phyloP scores from a whole-genome alignment of 2,329 filamentous ascomycete genomes.

The Sclerotinia subarctica region DNA sequence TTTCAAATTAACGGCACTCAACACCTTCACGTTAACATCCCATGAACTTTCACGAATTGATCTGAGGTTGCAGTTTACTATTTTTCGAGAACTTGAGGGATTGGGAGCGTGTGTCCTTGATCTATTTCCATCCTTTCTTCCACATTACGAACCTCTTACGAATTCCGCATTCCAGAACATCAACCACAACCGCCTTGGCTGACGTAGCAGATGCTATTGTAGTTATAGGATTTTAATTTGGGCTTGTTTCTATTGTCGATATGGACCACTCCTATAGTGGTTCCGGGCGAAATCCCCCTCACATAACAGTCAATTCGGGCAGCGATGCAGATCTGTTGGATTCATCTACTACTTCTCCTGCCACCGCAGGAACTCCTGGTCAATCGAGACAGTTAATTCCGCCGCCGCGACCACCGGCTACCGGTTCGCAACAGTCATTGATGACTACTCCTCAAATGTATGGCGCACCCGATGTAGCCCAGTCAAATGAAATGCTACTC shows the following conservation, averaged over 20 bases:
- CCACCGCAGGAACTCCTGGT: slow-evolving; percentile 32
- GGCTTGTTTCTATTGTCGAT: neutral
- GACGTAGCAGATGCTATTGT: slow-evolving; percentile 13
- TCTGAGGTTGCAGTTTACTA: neutral
- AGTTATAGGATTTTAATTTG: slow-evolving; percentile 10
- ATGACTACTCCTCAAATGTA: slow-evolving; percentile 27
- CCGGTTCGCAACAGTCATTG: slow-evolving; percentile 22
- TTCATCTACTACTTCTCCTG: slow-evolving; percentile 41
- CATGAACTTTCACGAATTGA: neutral
- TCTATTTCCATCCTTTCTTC: slow-evolving; percentile 11
- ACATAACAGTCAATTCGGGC: slow-evolving; percentile 63
- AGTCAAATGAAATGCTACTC: slow-evolving; percentile 49
- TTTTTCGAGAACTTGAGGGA: neutral
- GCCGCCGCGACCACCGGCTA: slow-evolving; percentile 22
- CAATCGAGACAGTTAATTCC: slow-evolving; percentile 37
- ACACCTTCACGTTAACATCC: neutral
- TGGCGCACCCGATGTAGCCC: slow-evolving; percentile 29
- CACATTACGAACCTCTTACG: neutral
- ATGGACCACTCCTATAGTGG: slow-evolving; percentile 21
- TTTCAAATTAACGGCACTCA: neutral
- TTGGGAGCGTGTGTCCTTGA: slow-evolving; percentile 1
- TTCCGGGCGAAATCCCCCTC: slow-evolving; percentile 44
- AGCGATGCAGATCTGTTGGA: slow-evolving; percentile 46
- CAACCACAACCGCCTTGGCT: slow-evolving; percentile 10
- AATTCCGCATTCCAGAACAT: slow-evolving; percentile 12